Evolutionary conservation across 108 stramenopile genomes (phyloP).

Genomic region (Seminavis robusta): DNA sequence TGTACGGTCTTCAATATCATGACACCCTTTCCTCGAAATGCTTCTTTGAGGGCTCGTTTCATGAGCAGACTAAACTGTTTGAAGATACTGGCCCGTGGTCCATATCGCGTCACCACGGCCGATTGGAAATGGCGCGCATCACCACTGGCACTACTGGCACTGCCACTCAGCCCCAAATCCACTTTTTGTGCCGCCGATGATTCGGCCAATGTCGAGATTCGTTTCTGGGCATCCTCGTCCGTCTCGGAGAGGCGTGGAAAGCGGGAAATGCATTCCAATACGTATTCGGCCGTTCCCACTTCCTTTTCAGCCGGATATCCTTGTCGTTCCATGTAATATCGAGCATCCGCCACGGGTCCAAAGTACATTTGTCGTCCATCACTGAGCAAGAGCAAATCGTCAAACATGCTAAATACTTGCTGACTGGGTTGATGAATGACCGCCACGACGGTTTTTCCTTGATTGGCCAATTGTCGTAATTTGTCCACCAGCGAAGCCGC

Average conservation of each 20-base stretch:
- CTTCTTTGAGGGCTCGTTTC: slow-evolving; percentile 57
- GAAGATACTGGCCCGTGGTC: slow-evolving; percentile 58
- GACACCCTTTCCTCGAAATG: slow-evolving; percentile 64
- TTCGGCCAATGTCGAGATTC: slow-evolving; percentile 49
- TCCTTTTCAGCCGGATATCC: slow-evolving; percentile 7
- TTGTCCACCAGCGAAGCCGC: slow-evolving; percentile 66
- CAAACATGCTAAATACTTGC: slow-evolving; percentile 77
- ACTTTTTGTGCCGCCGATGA: slow-evolving; percentile 32
- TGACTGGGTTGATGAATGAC: slow-evolving; percentile 90
- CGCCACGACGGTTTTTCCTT: slow-evolving; percentile 76
- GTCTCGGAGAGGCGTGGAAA: slow-evolving; percentile 20
- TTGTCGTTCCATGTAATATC: slow-evolving; percentile 44
- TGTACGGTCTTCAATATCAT: slow-evolving; percentile 75
- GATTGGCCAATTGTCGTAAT: slow-evolving; percentile 68
- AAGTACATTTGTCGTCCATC: slow-evolving; percentile 85
- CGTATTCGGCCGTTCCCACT: slow-evolving; percentile 49
- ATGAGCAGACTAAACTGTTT: slow-evolving; percentile 69
- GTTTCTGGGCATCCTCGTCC: slow-evolving; percentile 34
- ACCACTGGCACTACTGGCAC: slow-evolving; percentile 5
- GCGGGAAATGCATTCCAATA: slow-evolving; percentile 79
- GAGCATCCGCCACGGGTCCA: slow-evolving; percentile 61
- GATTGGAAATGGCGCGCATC: not conserved
- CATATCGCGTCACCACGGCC: slow-evolving; percentile 2
- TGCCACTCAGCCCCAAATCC: slow-evolving; percentile 26
- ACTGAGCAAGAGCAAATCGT: slow-evolving; percentile 77